These are phyloP conservation scores for Bonia amplexicaulis DNA, from an alignment of 176 grass and related monocot species.

Conservation along the genomic window DNA sequence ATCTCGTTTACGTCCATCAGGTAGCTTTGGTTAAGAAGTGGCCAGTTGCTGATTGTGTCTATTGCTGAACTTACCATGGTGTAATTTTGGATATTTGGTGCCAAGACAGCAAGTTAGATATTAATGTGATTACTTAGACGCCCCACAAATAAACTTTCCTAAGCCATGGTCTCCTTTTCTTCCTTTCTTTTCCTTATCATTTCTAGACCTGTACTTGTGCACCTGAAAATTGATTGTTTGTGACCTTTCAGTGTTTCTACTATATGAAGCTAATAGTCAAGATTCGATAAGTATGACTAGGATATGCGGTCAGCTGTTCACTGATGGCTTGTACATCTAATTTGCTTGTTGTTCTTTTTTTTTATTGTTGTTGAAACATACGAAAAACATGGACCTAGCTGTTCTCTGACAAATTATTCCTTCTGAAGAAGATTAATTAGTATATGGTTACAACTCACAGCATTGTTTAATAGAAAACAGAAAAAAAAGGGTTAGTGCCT, in stretches of 20 bases:
- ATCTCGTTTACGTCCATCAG: not conserved
- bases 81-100: not conserved
- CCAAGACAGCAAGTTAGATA: not conserved
- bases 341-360: not conserved
- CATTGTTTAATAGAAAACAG: not conserved
- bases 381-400: not conserved
- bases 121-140: conserved; percentile 14
- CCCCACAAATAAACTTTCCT: not conserved
- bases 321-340: not conserved
- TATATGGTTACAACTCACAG: not conserved
- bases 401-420: not conserved
- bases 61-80: not conserved
- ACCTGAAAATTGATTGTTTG: not conserved
- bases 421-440: not conserved
- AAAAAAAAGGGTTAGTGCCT: not conserved
- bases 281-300: not conserved
- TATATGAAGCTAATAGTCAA: not conserved
- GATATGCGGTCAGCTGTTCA: not conserved
- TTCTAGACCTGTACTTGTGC: not conserved
- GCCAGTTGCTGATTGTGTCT: not conserved
- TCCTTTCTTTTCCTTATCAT: not conserved
- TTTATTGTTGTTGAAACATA: not conserved
- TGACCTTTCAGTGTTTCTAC: not conserved
- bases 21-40: conserved; percentile 1
- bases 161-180: not conserved